Conservation (phyloP, 2,329 filamentous ascomycete species). For the Pseudopyrenochaeta lycopersici region DNA sequence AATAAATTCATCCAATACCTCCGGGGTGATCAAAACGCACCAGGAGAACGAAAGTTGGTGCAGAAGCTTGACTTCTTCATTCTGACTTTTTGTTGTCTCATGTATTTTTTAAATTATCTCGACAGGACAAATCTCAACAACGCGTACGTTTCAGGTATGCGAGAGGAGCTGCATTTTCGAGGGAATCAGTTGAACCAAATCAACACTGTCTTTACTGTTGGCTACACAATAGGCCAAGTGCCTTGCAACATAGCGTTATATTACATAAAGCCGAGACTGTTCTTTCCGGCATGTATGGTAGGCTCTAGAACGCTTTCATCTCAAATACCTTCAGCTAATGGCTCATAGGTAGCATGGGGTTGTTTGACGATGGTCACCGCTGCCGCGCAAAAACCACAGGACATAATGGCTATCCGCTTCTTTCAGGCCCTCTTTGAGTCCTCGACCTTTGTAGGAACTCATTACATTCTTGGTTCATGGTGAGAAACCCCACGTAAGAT, state of each 20-base stretch:
- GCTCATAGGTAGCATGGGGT: constrained; percentile 62
- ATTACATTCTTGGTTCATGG: constrained; percentile 70
- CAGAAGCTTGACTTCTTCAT: constrained; percentile 72
- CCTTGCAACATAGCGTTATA: constrained; percentile 61
- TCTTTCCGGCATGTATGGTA: constrained; percentile 71
- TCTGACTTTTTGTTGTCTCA: constrained; percentile 69
- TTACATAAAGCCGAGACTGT: constrained; percentile 69
- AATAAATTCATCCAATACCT: constrained; percentile 44
- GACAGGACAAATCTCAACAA: constrained; percentile 54
- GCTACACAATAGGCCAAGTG: constrained; percentile 63
- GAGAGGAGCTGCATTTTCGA: constrained; percentile 50
- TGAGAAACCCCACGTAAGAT: no score
- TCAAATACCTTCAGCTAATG: constrained; percentile 6
- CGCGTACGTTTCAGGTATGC: constrained; percentile 55
- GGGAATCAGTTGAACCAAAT: constrained; percentile 58
- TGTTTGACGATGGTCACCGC: constrained; percentile 70
- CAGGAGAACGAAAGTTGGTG: constrained; percentile 58
- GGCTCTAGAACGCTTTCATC: constrained; percentile 2
- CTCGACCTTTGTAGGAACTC: constrained; percentile 64
- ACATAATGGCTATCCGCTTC: constrained; percentile 68
- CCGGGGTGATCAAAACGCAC: constrained; percentile 43
- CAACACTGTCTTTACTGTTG: constrained; percentile 50
- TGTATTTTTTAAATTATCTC: constrained; percentile 45
- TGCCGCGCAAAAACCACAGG: constrained; percentile 58
- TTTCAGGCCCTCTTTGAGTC: constrained; percentile 65